Conservation (phyloP, 164 flowering plant species). For the Litsea cubeba region DNA sequence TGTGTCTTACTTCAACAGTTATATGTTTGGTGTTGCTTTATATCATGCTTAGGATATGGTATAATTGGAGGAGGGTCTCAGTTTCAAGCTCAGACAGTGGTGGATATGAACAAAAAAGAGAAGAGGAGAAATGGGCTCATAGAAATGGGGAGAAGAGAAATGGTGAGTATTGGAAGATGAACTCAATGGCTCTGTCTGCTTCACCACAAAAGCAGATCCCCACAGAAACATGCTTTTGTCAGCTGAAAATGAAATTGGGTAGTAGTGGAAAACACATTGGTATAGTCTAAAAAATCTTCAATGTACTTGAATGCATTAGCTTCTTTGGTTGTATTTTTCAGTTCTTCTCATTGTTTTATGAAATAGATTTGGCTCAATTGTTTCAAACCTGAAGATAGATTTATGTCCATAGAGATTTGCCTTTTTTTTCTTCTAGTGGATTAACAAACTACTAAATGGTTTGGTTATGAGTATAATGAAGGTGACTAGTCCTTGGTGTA, state of each 20-base stretch:
- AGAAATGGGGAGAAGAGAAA: constrained; percentile 34
- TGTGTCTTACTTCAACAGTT: constrained; percentile 65
- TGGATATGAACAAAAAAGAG: constrained; percentile 33
- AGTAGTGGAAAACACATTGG: constrained; percentile 17
- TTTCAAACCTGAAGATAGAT: background rate
- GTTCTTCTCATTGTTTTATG: constrained; percentile 4
- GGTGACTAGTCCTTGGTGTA: too few relatives aligned
- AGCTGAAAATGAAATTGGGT: constrained; percentile 26
- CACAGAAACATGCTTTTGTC: constrained; percentile 31
- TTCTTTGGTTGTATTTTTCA: background rate
- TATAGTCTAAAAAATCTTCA: constrained; percentile 5
- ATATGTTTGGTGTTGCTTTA: constrained; percentile 67
- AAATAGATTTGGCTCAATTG: background rate
- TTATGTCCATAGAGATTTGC: too few relatives aligned
- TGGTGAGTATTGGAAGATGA: constrained; percentile 49
- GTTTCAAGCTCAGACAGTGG: constrained; percentile 52
- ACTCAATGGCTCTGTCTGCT: constrained; percentile 28
- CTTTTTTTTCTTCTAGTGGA: too few relatives aligned
- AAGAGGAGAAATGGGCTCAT: constrained; percentile 42
- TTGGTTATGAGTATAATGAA: too few relatives aligned
- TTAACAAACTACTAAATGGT: too few relatives aligned
- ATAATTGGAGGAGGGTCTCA: constrained; percentile 61
- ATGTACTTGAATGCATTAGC: background rate
- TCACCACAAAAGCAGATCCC: constrained; percentile 26
- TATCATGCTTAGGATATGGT: constrained; percentile 84